A percentile compares a stretch with the other conserved stretches of the same genome.
Conservation (phyloP, 2,329 filamentous ascomycete genomes). For the Trichoderma aggressivum region DNA sequence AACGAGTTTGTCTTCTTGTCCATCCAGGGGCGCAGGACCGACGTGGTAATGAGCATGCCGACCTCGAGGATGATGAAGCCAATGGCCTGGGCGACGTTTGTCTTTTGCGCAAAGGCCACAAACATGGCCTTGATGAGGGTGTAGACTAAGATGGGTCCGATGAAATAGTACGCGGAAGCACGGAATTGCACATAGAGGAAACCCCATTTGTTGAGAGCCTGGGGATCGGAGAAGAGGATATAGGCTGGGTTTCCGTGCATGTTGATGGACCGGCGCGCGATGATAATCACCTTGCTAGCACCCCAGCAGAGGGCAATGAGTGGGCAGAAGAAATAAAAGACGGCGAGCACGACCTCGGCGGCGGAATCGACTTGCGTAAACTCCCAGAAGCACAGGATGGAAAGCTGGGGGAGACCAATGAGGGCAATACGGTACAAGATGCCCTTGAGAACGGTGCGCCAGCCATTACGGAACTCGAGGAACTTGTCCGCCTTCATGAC, state of each 20-base stretch:
- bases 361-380: constrained; percentile 81
- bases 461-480: constrained; percentile 89
- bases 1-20: constrained; percentile 97
- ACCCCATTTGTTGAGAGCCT: constrained; percentile 93
- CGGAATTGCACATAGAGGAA: constrained; percentile 97
- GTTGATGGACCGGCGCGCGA: constrained; percentile 80
- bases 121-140: constrained; percentile 86
- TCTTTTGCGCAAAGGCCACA: constrained; percentile 69
- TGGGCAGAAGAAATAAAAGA: constrained; percentile 85
- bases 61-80: constrained; percentile 84
- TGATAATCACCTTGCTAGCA: constrained; percentile 80
- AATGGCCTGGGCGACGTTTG: constrained; percentile 66
- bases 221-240: constrained; percentile 91
- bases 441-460: constrained; percentile 88
- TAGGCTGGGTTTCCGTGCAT: constrained; percentile 97
- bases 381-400: constrained; percentile 89
- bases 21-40: constrained; percentile 90
- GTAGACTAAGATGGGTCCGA: constrained; percentile 75
- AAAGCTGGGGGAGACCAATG: constrained; percentile 89
- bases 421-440: constrained; percentile 88
- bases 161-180: constrained; percentile 93
- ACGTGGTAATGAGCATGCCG: constrained; percentile 70
- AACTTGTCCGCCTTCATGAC: constrained; percentile 85
- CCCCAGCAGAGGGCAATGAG: constrained; percentile 77
- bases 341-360: constrained; percentile 79